Percentiles rank a stretch among this genome's conserved stretches.
phyloP scores from a whole-genome alignment of 2,329 filamentous ascomycete species.

The Arachnopeziza araneosa region DNA sequence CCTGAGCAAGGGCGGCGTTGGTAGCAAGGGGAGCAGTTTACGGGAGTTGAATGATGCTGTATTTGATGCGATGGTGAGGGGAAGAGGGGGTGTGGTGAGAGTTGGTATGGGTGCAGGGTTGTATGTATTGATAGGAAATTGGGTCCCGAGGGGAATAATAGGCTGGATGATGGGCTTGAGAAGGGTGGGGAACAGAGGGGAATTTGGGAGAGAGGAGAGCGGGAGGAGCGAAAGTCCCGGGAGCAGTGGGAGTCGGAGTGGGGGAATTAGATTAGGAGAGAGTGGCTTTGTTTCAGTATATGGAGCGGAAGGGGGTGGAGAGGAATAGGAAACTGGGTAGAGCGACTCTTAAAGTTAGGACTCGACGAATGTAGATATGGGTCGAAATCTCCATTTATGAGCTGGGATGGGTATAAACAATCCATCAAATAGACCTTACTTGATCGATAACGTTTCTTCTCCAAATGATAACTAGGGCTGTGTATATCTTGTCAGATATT shows the following conservation, averaged over 20 bases:
- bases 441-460: no score
- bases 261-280: neutral
- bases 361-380: neutral
- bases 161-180: slow-evolving; percentile 88
- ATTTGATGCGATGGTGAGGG: slow-evolving; percentile 77
- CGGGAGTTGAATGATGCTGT: slow-evolving; percentile 79
- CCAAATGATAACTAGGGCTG: no score
- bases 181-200: slow-evolving; percentile 35
- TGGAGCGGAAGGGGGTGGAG: neutral
- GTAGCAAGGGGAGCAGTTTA: slow-evolving; percentile 51
- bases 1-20: slow-evolving; percentile 18
- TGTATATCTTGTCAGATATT: no score
- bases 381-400: no score
- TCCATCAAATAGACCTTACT: no score
- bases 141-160: slow-evolving; percentile 72
- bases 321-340: neutral
- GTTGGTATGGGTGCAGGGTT: slow-evolving; percentile 79
- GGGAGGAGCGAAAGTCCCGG: neutral
- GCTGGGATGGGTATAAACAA: no score
- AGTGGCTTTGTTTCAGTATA: neutral
- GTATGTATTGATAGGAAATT: slow-evolving; percentile 80
- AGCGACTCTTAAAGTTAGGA: neutral
- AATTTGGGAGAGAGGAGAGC: neutral
- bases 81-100: slow-evolving; percentile 55
- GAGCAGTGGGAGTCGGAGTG: neutral